Percentiles rank a stretch among this genome's conserved stretches.
Evolutionary conservation across 1,139 yeast genomes (phyloP).

Genomic region (Geotrichum cucujoidarum): DNA sequence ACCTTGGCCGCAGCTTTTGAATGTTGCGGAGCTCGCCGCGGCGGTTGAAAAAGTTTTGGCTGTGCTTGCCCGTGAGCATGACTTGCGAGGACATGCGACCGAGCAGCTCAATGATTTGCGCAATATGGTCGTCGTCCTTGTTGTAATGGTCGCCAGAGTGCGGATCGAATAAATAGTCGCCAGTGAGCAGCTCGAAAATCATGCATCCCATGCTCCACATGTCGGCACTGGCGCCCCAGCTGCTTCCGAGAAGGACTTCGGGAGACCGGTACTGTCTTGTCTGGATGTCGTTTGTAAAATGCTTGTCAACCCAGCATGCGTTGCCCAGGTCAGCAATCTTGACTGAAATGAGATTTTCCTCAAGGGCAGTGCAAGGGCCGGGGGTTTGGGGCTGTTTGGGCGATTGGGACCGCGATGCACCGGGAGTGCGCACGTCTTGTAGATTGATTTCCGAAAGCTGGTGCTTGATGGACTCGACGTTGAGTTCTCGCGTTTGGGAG

Average conservation of each 20-base stretch:
- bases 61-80: conserved; percentile 50
- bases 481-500: conserved; percentile 8
- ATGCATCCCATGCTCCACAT: conserved; percentile 83
- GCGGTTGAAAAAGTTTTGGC: conserved; percentile 51
- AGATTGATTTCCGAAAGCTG: conserved; percentile 1
- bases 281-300: conserved; percentile 79
- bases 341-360: conserved; percentile 43
- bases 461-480: background rate
- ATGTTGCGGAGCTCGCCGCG: conserved; percentile 54
- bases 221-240: conserved; percentile 83
- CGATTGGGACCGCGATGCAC: conserved; percentile 17
- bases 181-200: conserved; percentile 73
- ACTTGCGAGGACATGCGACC: conserved; percentile 56
- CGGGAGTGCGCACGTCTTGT: conserved; percentile 1
- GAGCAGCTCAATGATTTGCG: conserved; percentile 72
- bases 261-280: conserved; percentile 85
- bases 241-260: conserved; percentile 61
- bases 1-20: conserved; percentile 64
- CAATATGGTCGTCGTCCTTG: conserved; percentile 82
- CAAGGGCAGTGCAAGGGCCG: conserved; percentile 27
- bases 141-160: conserved; percentile 56
- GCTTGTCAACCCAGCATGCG: conserved; percentile 69
- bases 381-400: conserved; percentile 13
- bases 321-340: conserved; percentile 85
- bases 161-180: conserved; percentile 82